phyloP scores from a whole-genome alignment of 2,329 filamentous ascomycete genomes.

The Fusarium solani-melongenae region DNA sequence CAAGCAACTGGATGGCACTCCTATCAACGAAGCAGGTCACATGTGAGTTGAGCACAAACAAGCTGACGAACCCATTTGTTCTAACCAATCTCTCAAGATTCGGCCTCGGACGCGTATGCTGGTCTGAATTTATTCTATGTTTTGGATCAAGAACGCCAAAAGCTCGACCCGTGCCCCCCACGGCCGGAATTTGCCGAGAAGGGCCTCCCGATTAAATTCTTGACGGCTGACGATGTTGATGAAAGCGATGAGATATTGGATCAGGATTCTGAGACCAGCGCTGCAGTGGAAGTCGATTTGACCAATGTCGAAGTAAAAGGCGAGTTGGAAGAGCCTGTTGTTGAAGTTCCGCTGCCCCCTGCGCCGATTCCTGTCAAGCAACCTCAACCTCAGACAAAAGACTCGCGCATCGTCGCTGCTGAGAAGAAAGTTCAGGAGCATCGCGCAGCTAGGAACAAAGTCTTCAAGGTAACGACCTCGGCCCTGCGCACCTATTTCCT shows the following conservation, averaged over 20 bases:
- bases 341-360: not conserved
- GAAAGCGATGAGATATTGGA: slow-evolving; percentile 49
- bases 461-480: slow-evolving; percentile 42
- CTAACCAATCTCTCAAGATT: slow-evolving; percentile 61
- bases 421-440: slow-evolving; percentile 54
- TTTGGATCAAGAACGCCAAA: slow-evolving; percentile 74
- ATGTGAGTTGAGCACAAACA: slow-evolving; percentile 62
- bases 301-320: slow-evolving; percentile 33
- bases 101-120: slow-evolving; percentile 87
- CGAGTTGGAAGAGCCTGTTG: not conserved
- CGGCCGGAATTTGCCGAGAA: slow-evolving; percentile 76
- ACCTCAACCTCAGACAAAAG: slow-evolving; percentile 30
- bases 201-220: slow-evolving; percentile 69
- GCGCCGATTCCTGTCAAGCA: not conserved
- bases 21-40: slow-evolving; percentile 74
- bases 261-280: slow-evolving; percentile 45
- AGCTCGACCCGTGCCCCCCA: slow-evolving; percentile 76
- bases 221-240: slow-evolving; percentile 37
- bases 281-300: slow-evolving; percentile 34
- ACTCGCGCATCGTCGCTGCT: slow-evolving; percentile 57
- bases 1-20: slow-evolving; percentile 77
- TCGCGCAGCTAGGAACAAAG: slow-evolving; percentile 41
- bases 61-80: not conserved
- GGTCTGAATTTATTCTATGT: slow-evolving; percentile 77
- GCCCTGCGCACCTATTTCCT: slow-evolving; percentile 70